Evolutionary conservation across 495 filamentous ascomycete species (phyloP).

Genomic region (Penicillium argentinense): DNA sequence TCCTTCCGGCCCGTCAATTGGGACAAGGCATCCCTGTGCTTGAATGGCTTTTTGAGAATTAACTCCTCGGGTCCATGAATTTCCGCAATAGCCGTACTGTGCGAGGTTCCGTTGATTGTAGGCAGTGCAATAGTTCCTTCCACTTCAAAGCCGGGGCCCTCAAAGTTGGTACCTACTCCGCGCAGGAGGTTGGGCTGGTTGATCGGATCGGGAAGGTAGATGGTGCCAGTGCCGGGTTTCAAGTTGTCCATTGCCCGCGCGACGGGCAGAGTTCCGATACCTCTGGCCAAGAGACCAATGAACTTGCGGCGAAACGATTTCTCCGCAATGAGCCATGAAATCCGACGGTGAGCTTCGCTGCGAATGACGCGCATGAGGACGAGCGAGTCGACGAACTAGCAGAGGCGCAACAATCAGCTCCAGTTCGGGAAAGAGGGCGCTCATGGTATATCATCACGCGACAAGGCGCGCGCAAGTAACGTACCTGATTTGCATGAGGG

Average conservation of each 20-base stretch:
- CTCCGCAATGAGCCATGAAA: slow-evolving; percentile 89
- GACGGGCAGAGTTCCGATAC: slow-evolving; percentile 84
- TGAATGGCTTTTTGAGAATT: slow-evolving; percentile 82
- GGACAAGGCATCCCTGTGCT: slow-evolving; percentile 60
- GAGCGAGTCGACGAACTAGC: slow-evolving; percentile 89
- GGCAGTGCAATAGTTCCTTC: slow-evolving; percentile 88
- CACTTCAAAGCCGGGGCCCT: slow-evolving; percentile 64
- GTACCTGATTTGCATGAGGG: slow-evolving; percentile 95
- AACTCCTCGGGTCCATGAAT: slow-evolving; percentile 80
- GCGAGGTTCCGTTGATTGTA: slow-evolving; percentile 71
- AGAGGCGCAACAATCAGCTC: slow-evolving; percentile 8
- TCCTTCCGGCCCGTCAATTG: slow-evolving; percentile 79
- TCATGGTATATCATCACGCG: background rate
- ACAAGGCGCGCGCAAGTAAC: slow-evolving; percentile 9
- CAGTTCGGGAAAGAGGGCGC: background rate
- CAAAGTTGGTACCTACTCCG: slow-evolving; percentile 85
- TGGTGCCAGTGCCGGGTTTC: slow-evolving; percentile 71
- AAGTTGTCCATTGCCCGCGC: slow-evolving; percentile 85
- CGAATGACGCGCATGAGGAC: slow-evolving; percentile 88
- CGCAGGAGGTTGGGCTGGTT: slow-evolving; percentile 81
- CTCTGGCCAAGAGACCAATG: slow-evolving; percentile 76
- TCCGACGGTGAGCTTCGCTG: slow-evolving; percentile 80
- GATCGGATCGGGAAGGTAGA: slow-evolving; percentile 90
- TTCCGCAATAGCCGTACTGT: slow-evolving; percentile 77
- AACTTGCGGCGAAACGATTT: slow-evolving; percentile 88